Evolutionary conservation across 768 basidiomycete genomes (phyloP), one percentile per base, ranked within the genome.

Genomic region (Wakefieldia striispora): DNA sequence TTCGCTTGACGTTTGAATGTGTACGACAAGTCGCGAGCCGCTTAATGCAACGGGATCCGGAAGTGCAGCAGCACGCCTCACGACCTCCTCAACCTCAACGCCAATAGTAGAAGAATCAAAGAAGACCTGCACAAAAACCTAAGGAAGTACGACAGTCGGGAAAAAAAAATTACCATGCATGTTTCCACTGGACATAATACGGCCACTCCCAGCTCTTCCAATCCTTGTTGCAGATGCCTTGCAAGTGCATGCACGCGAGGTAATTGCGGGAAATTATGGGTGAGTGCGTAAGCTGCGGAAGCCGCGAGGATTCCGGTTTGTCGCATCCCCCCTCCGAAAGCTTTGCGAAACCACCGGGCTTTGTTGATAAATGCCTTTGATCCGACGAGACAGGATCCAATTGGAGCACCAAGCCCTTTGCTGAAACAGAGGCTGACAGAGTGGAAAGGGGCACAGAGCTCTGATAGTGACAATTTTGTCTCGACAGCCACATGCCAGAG

Each of bases 401-500:
- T 66, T 9, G 88, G 89, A n/a, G 87, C 86, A 57, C 95, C 95
- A 47, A 98, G 77, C 40, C 95, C 97, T 73, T 98, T 99, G 72
- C 92, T 95, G 69, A 99, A 83, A 75, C 95, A 99, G 21, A 97
- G 69, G 51, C 89, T 92, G 59, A 90, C 84, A 1, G 91, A 86
- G 64, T 99, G 95, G 67, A 98, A 97, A 0, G 94, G 94, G 13
- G 76, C 81, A 59, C 87, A 88, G 9, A 98, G 82, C 49, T 87
- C 86, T 48, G 83, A 82, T 33, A 98, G 63, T 8, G 85, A 62
- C 8, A 68, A 82, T 12, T 71, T 76, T 1, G 83, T 85, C 67
- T 86, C 89, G 13, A 86, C 82, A 8, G 89, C 89, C n/a, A 86
- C 93, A 59, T 98, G 91, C 95, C 95, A 98, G 43, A 99, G 82